Evolutionary conservation across 495 filamentous ascomycete genomes (phyloP).

Genomic region (Letharia columbiana): DNA sequence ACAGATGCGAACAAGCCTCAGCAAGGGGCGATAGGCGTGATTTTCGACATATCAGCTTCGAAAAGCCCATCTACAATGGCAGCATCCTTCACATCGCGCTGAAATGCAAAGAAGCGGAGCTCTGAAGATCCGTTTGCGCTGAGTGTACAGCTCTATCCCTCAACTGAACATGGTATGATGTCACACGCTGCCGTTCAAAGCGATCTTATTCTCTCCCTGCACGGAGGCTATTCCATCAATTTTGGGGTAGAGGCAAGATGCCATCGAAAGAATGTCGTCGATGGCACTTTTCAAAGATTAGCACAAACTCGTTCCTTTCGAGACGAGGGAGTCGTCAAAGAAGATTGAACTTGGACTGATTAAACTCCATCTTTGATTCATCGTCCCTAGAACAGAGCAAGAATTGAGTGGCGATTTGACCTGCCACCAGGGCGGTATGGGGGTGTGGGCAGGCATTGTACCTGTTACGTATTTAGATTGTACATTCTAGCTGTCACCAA

Average conservation of each 20-base stretch:
- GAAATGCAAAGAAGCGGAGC: not conserved
- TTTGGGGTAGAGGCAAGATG: slow-evolving; percentile 27
- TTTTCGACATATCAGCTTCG: slow-evolving; percentile 28
- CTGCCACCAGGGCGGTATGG: not conserved
- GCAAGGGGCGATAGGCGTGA: slow-evolving; percentile 28
- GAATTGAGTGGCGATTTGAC: not conserved
- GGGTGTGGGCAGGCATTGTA: not conserved
- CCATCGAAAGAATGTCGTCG: slow-evolving; percentile 30
- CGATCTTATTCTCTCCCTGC: slow-evolving; percentile 34
- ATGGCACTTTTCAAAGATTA: slow-evolving; percentile 35
- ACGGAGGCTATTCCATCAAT: slow-evolving; percentile 31
- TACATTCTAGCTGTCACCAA: not conserved
- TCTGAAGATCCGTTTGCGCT: slow-evolving; percentile 21
- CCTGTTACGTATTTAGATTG: not conserved
- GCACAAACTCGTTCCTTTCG: slow-evolving; percentile 23
- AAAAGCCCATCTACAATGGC: slow-evolving; percentile 11
- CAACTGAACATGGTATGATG: not conserved
- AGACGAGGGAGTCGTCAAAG: slow-evolving; percentile 27
- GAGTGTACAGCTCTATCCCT: not conserved
- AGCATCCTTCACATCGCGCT: slow-evolving; percentile 23
- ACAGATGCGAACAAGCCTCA: slow-evolving; percentile 32
- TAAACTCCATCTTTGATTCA: not conserved
- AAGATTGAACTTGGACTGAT: slow-evolving; percentile 33
- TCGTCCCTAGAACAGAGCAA: not conserved
- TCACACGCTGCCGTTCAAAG: slow-evolving; percentile 30